These are phyloP conservation scores for Thamnidium elegans DNA, from an alignment of 192 early-diverging fungal species.

Conservation along the genomic window DNA sequence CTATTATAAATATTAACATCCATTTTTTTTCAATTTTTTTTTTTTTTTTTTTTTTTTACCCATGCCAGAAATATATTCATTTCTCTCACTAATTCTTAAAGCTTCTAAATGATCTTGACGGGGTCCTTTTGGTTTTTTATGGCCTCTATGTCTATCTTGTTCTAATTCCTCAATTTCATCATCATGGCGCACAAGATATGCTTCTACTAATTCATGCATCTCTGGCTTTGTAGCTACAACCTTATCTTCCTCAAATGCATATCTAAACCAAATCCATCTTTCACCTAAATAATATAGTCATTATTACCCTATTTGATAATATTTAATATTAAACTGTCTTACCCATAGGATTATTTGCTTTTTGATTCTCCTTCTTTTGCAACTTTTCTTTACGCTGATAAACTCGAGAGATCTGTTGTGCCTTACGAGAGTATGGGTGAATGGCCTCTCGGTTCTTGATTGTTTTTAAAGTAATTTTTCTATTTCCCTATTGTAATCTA, in stretches of 20 bases:
- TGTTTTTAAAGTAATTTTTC: conserved; percentile 52
- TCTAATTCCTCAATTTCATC: conserved; percentile 46
- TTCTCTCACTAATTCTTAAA: conserved; percentile 42
- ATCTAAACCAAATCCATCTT: conserved; percentile 53
- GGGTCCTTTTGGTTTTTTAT: conserved; percentile 44
- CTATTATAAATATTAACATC: conserved; percentile 22
- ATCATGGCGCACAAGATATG: conserved; percentile 47
- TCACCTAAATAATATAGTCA: too few relatives aligned
- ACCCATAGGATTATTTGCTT: conserved; percentile 32
- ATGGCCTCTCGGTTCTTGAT: conserved; percentile 56
- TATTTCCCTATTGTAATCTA: conserved; percentile 28
- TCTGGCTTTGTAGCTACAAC: conserved; percentile 32
- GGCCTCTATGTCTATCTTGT: conserved; percentile 34
- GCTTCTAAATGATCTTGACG: conserved; percentile 42
- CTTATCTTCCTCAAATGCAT: conserved; percentile 45
- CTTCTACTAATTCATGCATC: conserved; percentile 36
- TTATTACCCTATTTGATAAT: too few relatives aligned
- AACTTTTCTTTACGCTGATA: conserved; percentile 50
- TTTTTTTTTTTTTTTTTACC: conserved; percentile 36
- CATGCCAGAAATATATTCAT: conserved; percentile 51
- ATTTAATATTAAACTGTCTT: conserved; percentile 3
- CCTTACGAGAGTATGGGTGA: conserved; percentile 58
- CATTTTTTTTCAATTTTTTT: background rate
- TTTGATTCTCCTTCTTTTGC: conserved; percentile 36
- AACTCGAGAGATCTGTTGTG: conserved; percentile 47